phyloP scores from a whole-genome alignment of 2,329 filamentous ascomycete species.

The Scedosporium dehoogii region DNA sequence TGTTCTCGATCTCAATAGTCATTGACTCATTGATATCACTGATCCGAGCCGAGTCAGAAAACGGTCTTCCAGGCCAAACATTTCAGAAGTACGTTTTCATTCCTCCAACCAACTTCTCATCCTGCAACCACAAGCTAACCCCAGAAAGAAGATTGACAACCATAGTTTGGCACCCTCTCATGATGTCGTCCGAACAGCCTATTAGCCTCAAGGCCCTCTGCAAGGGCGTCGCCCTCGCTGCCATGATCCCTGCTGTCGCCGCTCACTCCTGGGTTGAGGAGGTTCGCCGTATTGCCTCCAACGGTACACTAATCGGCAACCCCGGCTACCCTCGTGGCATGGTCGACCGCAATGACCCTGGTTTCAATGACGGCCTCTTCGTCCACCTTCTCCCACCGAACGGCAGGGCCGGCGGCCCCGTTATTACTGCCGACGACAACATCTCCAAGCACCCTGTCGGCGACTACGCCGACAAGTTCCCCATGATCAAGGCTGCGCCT shows the following conservation, averaged over 20 bases:
- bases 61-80: too few relatives aligned
- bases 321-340: conserved; percentile 70
- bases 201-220: conserved; percentile 10
- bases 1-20: not conserved
- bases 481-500: conserved; percentile 48
- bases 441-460: conserved; percentile 55
- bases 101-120: not conserved
- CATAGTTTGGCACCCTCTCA: not conserved
- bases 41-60: not conserved
- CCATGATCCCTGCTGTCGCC: conserved; percentile 12
- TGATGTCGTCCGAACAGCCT: conserved; percentile 10
- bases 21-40: not conserved
- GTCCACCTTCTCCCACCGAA: conserved; percentile 53
- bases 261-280: conserved; percentile 81
- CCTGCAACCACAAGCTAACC: not conserved
- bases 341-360: conserved; percentile 42
- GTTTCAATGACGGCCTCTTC: conserved; percentile 48
- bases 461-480: conserved; percentile 47
- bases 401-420: conserved; percentile 34
- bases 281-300: conserved; percentile 57
- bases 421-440: conserved; percentile 36
- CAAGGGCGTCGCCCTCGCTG: conserved; percentile 21
- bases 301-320: conserved; percentile 62
- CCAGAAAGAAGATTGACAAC: not conserved
- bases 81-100: too few relatives aligned